Conservation (phyloP, 108 stramenopile species). For the Fragilaria crotonensis region DNA sequence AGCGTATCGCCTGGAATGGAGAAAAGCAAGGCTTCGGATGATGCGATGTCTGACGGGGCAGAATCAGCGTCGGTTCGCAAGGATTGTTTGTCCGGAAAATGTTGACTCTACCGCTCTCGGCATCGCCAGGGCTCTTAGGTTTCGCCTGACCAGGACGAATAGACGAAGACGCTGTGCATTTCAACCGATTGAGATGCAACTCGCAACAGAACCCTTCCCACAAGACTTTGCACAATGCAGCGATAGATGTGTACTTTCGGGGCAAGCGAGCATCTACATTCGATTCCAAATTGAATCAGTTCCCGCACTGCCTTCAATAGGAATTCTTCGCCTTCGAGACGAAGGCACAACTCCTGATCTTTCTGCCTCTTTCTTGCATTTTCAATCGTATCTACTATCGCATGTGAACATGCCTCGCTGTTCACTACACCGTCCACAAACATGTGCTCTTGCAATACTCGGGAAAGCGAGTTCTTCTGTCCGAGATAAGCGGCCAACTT, state of each 20-base stretch:
- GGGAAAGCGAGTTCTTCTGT: constrained; percentile 18
- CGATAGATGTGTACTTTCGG: not conserved
- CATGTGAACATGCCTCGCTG: constrained; percentile 17
- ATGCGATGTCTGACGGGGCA: not conserved
- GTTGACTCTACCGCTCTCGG: too few species aligned
- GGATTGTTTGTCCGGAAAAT: too few species aligned
- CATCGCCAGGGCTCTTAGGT: too few species aligned
- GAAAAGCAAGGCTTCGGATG: not conserved
- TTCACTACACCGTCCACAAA: constrained; percentile 23
- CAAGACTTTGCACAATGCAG: constrained; percentile 15
- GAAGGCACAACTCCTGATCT: constrained; percentile 12
- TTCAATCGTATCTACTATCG: constrained; percentile 14
- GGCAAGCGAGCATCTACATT: constrained; percentile 4
- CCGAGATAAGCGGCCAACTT: constrained; percentile 14
- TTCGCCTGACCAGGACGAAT: too few species aligned
- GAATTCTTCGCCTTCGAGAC: constrained; percentile 19
- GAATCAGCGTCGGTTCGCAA: not conserved
- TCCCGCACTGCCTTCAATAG: constrained; percentile 9
- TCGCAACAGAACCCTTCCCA: constrained; percentile 8
- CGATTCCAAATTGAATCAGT: constrained; percentile 12
- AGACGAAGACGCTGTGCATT: not conserved
- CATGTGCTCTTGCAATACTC: constrained; percentile 22
- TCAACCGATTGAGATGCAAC: not conserved
- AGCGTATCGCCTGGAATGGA: too few species aligned
- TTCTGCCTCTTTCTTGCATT: constrained; percentile 21